Percentiles rank a stretch among this genome's conserved stretches.
These are phyloP conservation scores for Sclerotinia nivalis DNA, from an alignment of 2,329 filamentous ascomycete genomes.

Conservation along the genomic window DNA sequence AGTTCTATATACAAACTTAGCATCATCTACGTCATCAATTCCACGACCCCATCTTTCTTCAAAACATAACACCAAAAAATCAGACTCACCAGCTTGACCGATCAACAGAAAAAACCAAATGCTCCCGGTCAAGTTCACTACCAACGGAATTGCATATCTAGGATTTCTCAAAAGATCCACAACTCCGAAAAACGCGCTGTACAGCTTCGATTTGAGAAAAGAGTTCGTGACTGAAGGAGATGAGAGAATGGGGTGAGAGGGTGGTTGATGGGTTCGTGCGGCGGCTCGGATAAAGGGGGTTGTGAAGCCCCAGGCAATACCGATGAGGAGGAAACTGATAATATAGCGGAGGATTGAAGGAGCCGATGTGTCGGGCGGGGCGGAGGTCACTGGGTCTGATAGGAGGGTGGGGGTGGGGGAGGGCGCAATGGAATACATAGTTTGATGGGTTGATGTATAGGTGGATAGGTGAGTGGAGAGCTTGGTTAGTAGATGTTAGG, in stretches of 20 bases:
- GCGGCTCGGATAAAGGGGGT: slow-evolving; percentile 90
- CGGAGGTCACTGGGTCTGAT: slow-evolving; percentile 10
- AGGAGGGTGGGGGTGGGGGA: slow-evolving; percentile 20
- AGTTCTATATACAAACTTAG: slow-evolving; percentile 60
- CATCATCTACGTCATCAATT: background rate
- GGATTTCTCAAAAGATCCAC: slow-evolving; percentile 78
- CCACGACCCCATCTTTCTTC: background rate
- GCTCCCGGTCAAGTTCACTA: slow-evolving; percentile 88
- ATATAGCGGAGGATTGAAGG: slow-evolving; percentile 75
- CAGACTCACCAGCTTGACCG: slow-evolving; percentile 75
- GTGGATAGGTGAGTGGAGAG: background rate
- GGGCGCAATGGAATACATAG: slow-evolving; percentile 22
- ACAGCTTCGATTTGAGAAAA: slow-evolving; percentile 62
- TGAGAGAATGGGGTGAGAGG: slow-evolving; percentile 56
- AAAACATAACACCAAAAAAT: background rate
- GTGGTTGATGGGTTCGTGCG: slow-evolving; percentile 71
- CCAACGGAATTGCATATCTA: slow-evolving; percentile 78
- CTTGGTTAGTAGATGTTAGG: background rate
- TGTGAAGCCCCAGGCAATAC: slow-evolving; percentile 89
- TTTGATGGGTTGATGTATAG: background rate
- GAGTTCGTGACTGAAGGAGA: slow-evolving; percentile 54
- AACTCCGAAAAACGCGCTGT: slow-evolving; percentile 71
- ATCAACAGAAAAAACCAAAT: slow-evolving; percentile 97
- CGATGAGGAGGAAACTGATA: slow-evolving; percentile 85
- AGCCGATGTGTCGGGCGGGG: slow-evolving; percentile 20